Evolutionary conservation across 257 asterid genomes (phyloP).

Genomic region (Nicotiana noctiflora): DNA sequence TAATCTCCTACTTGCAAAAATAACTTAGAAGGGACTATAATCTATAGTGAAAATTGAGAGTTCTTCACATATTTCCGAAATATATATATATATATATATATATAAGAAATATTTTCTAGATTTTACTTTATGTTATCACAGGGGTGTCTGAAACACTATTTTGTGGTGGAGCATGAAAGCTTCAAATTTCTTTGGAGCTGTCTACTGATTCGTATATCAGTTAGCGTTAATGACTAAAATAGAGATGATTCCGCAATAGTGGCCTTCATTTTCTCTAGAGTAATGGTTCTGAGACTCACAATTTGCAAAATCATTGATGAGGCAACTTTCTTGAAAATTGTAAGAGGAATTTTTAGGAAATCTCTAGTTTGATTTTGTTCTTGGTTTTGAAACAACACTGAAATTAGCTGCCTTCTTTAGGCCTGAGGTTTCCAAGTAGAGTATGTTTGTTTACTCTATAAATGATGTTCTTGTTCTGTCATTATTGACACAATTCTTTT

Average conservation of each 20-base stretch:
- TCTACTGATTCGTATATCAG: background rate
- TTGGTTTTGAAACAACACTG: background rate
- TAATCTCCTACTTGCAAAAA: background rate
- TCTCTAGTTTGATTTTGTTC: background rate
- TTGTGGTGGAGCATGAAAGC: background rate
- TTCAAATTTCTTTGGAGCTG: slow-evolving; percentile 1
- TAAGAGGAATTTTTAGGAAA: background rate
- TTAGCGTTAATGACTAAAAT: background rate
- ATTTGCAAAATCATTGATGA: background rate
- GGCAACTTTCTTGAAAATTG: background rate
- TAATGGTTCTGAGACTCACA: background rate
- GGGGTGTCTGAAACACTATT: background rate
- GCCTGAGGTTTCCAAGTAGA: background rate
- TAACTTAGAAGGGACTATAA: background rate
- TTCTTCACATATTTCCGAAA: background rate
- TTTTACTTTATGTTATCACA: background rate
- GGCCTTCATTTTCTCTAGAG: background rate
- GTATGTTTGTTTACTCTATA: background rate
- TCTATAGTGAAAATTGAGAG: background rate
- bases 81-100: background rate
- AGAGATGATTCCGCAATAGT: background rate
- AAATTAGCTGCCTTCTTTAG: background rate
- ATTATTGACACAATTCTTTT: background rate
- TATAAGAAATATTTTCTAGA: background rate
- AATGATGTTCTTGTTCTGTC: background rate